Evolutionary conservation across 2,329 filamentous ascomycete species (phyloP), one percentile per base, ranked within the genome.

Genomic region (Aspergillus sp.): DNA sequence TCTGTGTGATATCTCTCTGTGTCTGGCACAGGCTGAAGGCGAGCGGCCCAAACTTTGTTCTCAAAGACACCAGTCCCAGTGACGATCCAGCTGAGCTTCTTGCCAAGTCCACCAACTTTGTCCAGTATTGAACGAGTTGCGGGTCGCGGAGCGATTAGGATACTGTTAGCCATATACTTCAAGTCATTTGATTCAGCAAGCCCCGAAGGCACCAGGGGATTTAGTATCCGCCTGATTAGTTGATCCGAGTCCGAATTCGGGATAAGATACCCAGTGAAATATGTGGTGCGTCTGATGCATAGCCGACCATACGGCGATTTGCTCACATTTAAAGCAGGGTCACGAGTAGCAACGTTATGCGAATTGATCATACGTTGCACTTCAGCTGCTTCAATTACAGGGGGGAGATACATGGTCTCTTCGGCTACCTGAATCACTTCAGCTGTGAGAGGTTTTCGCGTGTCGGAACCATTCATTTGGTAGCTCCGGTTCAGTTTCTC

Each of bases 191-290:
- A 77, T 53, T 90, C 87, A 30, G 87, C 82, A 57, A 88, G 80
- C 61, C 85, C 84, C 4, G 81, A 72, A 4, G 89, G 89, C 22
- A 92, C 80, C 55, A 87, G 77, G 31, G 89, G 87, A n/a, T 71
- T 73, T 62, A 80, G 67, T 50, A 96, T 83, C 54, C 76, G 69
- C 6, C 85, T 84, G 59, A 91, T 85, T 43, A 98, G 82, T 59
- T 85, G 87, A 71, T 91, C 86, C 2, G 89, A 89, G 74, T 95
- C 91, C 28, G 85, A 82, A 52, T 87, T 82, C 46, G 83, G 83
- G 66, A 99, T 89, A 77, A 96, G 87, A 77, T 99, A 98, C 54
- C 92, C 92, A 1, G 95, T 97, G 78, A 94, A 97, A 77, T 93
- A 92, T 54, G 97, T 89, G 1, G 88, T 92, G 74, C 93, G 93